phyloP scores from a whole-genome alignment of 225 moss, liverwort and hornwort genomes.

The Polytrichum formosum region DNA sequence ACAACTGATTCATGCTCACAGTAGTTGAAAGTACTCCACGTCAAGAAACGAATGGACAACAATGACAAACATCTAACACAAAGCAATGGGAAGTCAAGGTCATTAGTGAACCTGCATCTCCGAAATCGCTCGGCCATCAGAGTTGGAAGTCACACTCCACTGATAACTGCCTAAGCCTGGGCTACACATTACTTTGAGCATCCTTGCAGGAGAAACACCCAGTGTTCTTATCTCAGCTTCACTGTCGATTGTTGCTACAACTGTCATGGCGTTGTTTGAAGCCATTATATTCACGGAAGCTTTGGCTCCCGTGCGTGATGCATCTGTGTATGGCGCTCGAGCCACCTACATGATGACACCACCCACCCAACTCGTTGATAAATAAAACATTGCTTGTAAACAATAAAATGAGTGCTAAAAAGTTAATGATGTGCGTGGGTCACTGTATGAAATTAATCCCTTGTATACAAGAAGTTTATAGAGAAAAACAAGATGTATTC shows the following conservation, averaged over 20 bases:
- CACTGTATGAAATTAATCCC: no score
- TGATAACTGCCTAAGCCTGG: conserved; percentile 37
- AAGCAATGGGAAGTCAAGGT: no score
- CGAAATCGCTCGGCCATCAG: conserved; percentile 23
- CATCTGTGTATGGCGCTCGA: conserved; percentile 25
- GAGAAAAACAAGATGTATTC: no score
- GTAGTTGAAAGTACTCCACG: no score
- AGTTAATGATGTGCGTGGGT: no score
- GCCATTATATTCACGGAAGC: conserved; percentile 28
- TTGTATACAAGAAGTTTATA: no score
- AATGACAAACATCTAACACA: no score
- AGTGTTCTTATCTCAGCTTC: conserved; percentile 27
- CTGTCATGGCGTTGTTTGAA: conserved; percentile 16
- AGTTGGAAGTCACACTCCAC: conserved; percentile 31
- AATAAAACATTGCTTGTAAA: no score
- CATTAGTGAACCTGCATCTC: conserved; percentile 24
- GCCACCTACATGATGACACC: conserved; percentile 16
- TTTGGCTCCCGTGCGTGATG: conserved; percentile 13
- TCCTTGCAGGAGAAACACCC: conserved; percentile 23
- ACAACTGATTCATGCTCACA: no score
- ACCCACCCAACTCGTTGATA: no score
- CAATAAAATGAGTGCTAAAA: no score
- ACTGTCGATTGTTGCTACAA: conserved; percentile 19
- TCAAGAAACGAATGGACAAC: no score
- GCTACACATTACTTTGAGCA: conserved; percentile 43